Evolutionary conservation across 2,329 filamentous ascomycete genomes (phyloP).

Genomic region (Arachnopeziza araneosa): DNA sequence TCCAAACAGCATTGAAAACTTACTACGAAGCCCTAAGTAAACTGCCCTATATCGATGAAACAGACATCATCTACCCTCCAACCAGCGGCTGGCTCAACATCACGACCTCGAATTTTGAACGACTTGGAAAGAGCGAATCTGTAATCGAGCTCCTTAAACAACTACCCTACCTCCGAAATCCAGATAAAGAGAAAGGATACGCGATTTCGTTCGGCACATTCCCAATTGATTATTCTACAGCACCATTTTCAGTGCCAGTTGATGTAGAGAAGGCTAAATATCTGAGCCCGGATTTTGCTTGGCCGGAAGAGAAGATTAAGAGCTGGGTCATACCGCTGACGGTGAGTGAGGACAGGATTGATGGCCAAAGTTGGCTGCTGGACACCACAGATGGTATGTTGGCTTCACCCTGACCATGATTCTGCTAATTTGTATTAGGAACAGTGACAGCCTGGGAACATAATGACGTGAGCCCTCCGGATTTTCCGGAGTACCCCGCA

Average conservation of each 20-base stretch:
- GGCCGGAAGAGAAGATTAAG: neutral
- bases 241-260: neutral
- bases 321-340: slow-evolving; percentile 1
- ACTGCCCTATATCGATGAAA: neutral
- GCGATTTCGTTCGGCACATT: slow-evolving; percentile 3
- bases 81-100: neutral
- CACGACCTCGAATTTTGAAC: neutral
- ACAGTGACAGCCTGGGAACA: neutral
- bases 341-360: neutral
- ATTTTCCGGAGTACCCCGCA: neutral
- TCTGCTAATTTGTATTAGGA: neutral
- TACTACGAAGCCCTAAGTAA: neutral
- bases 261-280: neutral
- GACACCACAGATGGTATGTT: slow-evolving; percentile 1
- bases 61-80: neutral
- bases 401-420: neutral
- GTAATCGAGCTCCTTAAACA: slow-evolving; percentile 1
- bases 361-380: neutral
- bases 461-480: neutral
- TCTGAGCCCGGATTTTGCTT: neutral
- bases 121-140: neutral
- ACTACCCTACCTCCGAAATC: neutral
- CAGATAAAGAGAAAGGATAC: slow-evolving; percentile 1
- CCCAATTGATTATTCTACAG: neutral
- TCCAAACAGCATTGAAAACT: neutral